phyloP scores from a whole-genome alignment of 768 basidiomycete species.

The Collybiopsis confluens region DNA sequence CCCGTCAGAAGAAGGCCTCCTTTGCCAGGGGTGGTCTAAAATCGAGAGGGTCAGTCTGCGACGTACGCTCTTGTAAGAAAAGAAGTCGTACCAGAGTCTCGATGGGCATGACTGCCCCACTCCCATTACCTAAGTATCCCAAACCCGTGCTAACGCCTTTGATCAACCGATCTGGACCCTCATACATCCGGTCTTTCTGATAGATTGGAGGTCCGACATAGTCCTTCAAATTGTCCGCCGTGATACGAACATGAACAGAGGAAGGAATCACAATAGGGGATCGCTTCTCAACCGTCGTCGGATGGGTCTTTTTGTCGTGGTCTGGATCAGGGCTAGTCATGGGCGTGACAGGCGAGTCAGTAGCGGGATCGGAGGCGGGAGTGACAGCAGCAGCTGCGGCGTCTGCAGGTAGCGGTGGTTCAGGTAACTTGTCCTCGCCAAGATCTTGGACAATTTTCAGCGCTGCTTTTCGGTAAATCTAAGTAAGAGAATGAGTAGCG shows the following conservation, averaged over 20 bases:
- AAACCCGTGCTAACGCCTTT: slow-evolving; percentile 91
- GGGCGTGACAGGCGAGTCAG: slow-evolving; percentile 18
- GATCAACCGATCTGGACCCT: slow-evolving; percentile 1
- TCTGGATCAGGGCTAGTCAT: slow-evolving; percentile 13
- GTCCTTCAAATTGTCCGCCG: slow-evolving; percentile 85
- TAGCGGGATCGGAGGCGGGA: slow-evolving; percentile 12
- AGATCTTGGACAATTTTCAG: slow-evolving; percentile 87
- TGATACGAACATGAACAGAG: slow-evolving; percentile 75
- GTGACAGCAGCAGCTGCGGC: slow-evolving; percentile 8
- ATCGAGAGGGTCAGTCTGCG: slow-evolving; percentile 4
- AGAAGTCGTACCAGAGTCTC: slow-evolving; percentile 74
- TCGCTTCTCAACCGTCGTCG: slow-evolving; percentile 73
- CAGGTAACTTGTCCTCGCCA: slow-evolving; percentile 82
- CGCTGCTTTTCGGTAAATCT: slow-evolving; percentile 98
- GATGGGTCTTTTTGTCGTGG: slow-evolving; percentile 32
- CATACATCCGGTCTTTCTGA: slow-evolving; percentile 90
- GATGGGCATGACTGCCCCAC: slow-evolving; percentile 95
- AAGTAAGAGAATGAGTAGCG: not conserved
- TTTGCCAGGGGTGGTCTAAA: slow-evolving; percentile 95
- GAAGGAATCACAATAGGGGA: slow-evolving; percentile 79
- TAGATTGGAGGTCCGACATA: slow-evolving; percentile 96
- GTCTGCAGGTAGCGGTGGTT: slow-evolving; percentile 38
- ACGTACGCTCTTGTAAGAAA: not conserved
- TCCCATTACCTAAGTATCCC: slow-evolving; percentile 95
- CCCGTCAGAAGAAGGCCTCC: slow-evolving; percentile 90